Conservation (phyloP, 345 rosid species). For the Noccaea bulbosa region DNA sequence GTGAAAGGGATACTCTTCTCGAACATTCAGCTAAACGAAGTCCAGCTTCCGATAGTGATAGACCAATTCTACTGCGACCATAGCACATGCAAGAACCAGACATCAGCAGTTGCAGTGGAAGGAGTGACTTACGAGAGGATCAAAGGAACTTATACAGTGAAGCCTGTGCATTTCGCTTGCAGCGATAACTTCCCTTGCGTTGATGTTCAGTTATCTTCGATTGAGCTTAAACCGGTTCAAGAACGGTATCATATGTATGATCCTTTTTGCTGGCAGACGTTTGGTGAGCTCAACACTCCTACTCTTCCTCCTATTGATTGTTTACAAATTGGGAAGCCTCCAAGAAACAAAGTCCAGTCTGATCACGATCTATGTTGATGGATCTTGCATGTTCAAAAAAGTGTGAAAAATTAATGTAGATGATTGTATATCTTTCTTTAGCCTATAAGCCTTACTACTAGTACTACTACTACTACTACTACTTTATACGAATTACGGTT, state of each 20-base stretch:
- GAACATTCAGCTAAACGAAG: constrained; percentile 86
- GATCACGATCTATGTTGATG: constrained; percentile 69
- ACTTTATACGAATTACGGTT: constrained; percentile 33
- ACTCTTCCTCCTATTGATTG: constrained; percentile 89
- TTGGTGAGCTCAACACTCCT: constrained; percentile 80
- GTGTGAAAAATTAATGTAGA: constrained; percentile 20
- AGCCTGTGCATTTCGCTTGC: constrained; percentile 89
- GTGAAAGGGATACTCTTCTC: constrained; percentile 88
- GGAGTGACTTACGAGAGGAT: constrained; percentile 84
- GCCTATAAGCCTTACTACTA: constrained; percentile 13
- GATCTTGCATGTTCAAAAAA: not conserved
- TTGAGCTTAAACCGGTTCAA: constrained; percentile 76
- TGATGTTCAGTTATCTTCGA: constrained; percentile 69
- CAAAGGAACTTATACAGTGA: constrained; percentile 85
- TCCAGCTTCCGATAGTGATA: constrained; percentile 82
- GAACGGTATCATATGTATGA: constrained; percentile 71
- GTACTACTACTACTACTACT: not conserved
- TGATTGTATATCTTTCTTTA: constrained; percentile 44
- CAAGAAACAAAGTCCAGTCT: constrained; percentile 64
- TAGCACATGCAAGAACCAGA: constrained; percentile 71
- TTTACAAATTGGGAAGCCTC: constrained; percentile 84
- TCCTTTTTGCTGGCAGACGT: constrained; percentile 95
- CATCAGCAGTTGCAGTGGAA: constrained; percentile 87
- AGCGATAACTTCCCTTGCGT: constrained; percentile 86
- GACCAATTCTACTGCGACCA: constrained; percentile 94